Evolutionary conservation across 2,329 filamentous ascomycete species (phyloP), one percentile per base, ranked within the genome.

Genomic region (Alternaria sp.): DNA sequence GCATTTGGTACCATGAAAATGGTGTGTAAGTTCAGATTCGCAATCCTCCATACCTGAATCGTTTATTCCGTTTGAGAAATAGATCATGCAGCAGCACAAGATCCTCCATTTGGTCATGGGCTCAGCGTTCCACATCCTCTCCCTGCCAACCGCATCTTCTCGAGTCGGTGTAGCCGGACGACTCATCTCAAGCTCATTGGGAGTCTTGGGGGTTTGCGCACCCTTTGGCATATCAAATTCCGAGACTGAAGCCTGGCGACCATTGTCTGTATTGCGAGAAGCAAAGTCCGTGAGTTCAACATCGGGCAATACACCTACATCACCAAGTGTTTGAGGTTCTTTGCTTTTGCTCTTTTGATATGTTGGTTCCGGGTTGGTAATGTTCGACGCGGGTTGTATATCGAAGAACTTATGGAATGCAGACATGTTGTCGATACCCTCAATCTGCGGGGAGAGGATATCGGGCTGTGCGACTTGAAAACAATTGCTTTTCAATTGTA

Each of bases 101-200:
- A 94, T 81, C 34, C 92, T 83, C 80, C 85, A 94, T 62, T 87
- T 88, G 75, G 93, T 94, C 85, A 88, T 91, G 11, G 84, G 63
- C 4, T 81, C 80, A 60, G 87, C 82, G 63, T 83, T 88, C 60
- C 87, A 85, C 63, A 83, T 89, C 50, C 87, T 86, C 32, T 87
- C 73, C 4, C 83, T 76, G 45, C 84, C 81, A 1, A 73, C 81
- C 8, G 77, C 81, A 8, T 81, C 79, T 14, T 76, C 70, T 25
- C 62, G 67, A 28, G 53, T 68, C 18, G 85, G 86, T 7, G 81
- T 85, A 6, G 80, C 69, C 3, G 86, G 84, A 14, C 83, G 78
- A 69, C 85, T 89, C 72, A 82, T 84, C 68, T 89, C 87, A 2
- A 87, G 72, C 50, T 82, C 77, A 49, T 79, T 76, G 0, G 77